Percentiles rank a stretch among this genome's conserved stretches.
These are phyloP conservation scores for Ophiosphaerella herpotricha DNA, from an alignment of 2,329 filamentous ascomycete genomes.

Conservation along the genomic window DNA sequence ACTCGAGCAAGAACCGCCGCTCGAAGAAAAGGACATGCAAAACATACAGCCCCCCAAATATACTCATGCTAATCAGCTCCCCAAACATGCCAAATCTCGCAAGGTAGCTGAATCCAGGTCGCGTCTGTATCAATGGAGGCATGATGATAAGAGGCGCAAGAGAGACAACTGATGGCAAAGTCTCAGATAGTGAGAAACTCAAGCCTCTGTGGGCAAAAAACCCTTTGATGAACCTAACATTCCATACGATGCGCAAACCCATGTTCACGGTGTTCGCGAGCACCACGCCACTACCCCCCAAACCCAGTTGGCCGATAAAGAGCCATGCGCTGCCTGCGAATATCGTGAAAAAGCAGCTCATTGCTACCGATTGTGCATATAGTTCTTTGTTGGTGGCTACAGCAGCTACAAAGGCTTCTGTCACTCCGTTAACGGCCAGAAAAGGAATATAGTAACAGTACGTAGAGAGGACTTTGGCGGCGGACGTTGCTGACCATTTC, in stretches of 20 bases:
- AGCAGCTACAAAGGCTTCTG: slow-evolving; percentile 89
- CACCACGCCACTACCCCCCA: slow-evolving; percentile 82
- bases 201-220: slow-evolving; percentile 32
- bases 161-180: slow-evolving; percentile 31
- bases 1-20: slow-evolving; percentile 37
- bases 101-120: slow-evolving; percentile 29
- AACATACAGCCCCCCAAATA: slow-evolving; percentile 43
- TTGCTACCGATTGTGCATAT: slow-evolving; percentile 77
- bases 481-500: slow-evolving; percentile 75
- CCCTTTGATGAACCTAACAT: slow-evolving; percentile 68
- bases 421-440: slow-evolving; percentile 86
- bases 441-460: slow-evolving; percentile 96
- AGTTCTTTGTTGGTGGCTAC: slow-evolving; percentile 78
- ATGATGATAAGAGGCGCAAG: slow-evolving; percentile 46
- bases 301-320: slow-evolving; percentile 68
- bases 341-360: slow-evolving; percentile 76
- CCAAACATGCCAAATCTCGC: slow-evolving; percentile 46
- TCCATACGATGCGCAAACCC: slow-evolving; percentile 82
- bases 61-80: slow-evolving; percentile 47
- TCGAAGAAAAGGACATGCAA: slow-evolving; percentile 42
- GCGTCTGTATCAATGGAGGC: slow-evolving; percentile 43
- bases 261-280: slow-evolving; percentile 90
- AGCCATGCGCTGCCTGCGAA: slow-evolving; percentile 78
- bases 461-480: slow-evolving; percentile 71
- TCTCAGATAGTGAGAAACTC: slow-evolving; percentile 21